phyloP scores from a whole-genome alignment of 768 basidiomycete species.

The Lactifluus subvellereus region DNA sequence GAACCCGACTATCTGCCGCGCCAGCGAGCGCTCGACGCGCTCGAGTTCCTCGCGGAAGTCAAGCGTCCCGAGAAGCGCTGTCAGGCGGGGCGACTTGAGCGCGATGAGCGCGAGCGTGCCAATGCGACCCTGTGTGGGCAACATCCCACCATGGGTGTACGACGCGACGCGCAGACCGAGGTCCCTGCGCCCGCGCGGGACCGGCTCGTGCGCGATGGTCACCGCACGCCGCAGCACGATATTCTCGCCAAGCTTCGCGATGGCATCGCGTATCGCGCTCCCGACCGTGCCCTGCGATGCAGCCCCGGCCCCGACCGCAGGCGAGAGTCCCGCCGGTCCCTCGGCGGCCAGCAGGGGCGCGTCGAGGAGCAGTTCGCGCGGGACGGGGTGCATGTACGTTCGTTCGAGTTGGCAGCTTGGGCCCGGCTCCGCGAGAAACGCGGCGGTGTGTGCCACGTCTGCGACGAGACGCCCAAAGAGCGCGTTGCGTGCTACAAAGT shows the following conservation, averaged over 20 bases:
- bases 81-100: constrained; percentile 20
- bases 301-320: constrained; percentile 23
- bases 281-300: constrained; percentile 40
- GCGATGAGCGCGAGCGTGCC: constrained; percentile 21
- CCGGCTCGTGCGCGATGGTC: constrained; percentile 25
- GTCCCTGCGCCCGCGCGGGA: constrained; percentile 19
- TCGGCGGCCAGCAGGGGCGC: constrained; percentile 59
- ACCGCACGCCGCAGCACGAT: constrained; percentile 59
- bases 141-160: constrained; percentile 19
- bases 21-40: constrained; percentile 21
- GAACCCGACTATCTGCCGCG: constrained; percentile 23
- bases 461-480: constrained; percentile 71
- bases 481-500: constrained; percentile 87
- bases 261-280: constrained; percentile 58
- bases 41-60: constrained; percentile 20
- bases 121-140: constrained; percentile 18
- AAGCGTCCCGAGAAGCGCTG: constrained; percentile 1
- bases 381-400: constrained; percentile 42
- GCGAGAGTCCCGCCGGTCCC: background rate
- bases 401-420: constrained; percentile 20
- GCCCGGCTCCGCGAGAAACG: constrained; percentile 52
- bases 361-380: constrained; percentile 48
- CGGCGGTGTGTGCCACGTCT: constrained; percentile 80
- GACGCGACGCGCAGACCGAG: constrained; percentile 20
- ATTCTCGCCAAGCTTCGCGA: constrained; percentile 77